Base-by-base conservation (phyloP, 495 filamentous ascomycete genomes). In the Penicillium coprophilum region DNA sequence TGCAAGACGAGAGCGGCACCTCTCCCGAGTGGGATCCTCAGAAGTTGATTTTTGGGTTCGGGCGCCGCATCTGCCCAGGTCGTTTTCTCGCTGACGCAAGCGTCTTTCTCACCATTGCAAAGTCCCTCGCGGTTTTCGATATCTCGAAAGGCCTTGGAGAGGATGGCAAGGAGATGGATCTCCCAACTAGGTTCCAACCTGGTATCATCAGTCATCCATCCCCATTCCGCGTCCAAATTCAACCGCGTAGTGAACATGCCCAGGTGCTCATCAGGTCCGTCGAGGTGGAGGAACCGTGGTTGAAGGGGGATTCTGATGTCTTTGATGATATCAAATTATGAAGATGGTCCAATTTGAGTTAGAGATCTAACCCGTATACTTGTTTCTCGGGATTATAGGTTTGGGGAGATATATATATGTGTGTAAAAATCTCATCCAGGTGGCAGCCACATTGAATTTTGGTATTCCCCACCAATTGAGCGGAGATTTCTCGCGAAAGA, bases 81-180 rank as follows among this genome's bases (percentile, higher is more conserved):
- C 66, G 63, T 6, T 48, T 64, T 15, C 45, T 74, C 15, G 70
- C 71, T 1, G 68, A 74, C 24, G 61, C 55, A 17, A 57, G 59
- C 15, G 28, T 74, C 3, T 74, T 63, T 52, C 50, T 71, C 28
- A 69, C 55, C 11, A 62, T 72, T 17, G 64, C 61, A n/a, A 58
- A 66, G 23, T 53, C 60, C 9, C 63, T 73, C 4, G 68, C 75
- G 0, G 67, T 69, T 0, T 77, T 78, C 52, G 61, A 65, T 10
- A 68, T 78, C 30, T 58, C 51, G 21, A 72, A 68, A 50, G 15
- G 53, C 11, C 17, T 57, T n/a, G 56, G 53, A 6, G 47, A 53
- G 7, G 39, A 59, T 19, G 57, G 57, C 1, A 51, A 57, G n/a
- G 52, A 59, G 17, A 45, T 59, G 6, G 50, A 58, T n/a, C 41